These are phyloP conservation scores for Solanum chiquidenum DNA, from an alignment of 257 asterid genomes.

Conservation along the genomic window DNA sequence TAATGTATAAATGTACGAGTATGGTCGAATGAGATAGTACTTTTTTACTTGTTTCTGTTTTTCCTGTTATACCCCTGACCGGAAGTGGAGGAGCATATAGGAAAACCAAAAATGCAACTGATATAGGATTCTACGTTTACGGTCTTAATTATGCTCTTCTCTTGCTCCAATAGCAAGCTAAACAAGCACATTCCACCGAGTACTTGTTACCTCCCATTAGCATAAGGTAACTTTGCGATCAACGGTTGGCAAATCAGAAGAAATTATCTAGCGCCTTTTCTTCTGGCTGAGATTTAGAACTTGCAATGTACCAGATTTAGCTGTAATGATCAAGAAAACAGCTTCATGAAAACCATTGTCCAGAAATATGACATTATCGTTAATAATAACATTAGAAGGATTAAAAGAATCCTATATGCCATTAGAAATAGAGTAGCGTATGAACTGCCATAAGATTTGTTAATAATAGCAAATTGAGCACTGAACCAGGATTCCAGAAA, in stretches of 20 bases:
- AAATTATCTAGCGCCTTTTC: background rate
- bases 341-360: background rate
- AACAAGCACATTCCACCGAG: too few relatives aligned
- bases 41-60: too few relatives aligned
- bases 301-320: background rate
- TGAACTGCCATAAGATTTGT: background rate
- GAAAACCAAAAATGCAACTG: too few relatives aligned
- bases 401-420: background rate
- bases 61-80: too few relatives aligned
- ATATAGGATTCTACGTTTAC: too few relatives aligned
- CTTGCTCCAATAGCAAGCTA: too few relatives aligned
- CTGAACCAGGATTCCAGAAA: background rate
- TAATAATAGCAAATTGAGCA: background rate
- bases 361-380: background rate
- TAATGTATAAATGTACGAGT: too few relatives aligned
- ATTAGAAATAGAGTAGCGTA: background rate
- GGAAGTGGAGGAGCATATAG: too few relatives aligned
- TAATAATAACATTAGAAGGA: background rate
- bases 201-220: too few relatives aligned
- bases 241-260: background rate
- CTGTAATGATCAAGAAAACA: background rate
- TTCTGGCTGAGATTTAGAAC: background rate
- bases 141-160: too few relatives aligned
- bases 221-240: background rate
- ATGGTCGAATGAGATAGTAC: too few relatives aligned